Conservation (phyloP, 192 early-diverging fungal species). For the Lobosporangium transversale region DNA sequence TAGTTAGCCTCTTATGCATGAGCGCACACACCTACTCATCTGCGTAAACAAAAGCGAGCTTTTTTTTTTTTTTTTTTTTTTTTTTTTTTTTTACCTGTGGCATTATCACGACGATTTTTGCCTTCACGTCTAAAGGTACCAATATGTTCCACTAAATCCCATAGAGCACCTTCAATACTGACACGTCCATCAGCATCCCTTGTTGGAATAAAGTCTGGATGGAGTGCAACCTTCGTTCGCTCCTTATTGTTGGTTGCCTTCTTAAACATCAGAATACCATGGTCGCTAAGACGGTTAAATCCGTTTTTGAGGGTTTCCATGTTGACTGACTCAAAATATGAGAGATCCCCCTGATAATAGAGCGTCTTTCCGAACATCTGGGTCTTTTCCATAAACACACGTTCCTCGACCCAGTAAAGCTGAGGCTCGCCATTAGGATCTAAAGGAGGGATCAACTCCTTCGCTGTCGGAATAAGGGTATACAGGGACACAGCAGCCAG, state of each 20-base stretch:
- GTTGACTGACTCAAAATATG: slow-evolving; percentile 86
- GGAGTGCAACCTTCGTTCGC: slow-evolving; percentile 55
- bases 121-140: slow-evolving; percentile 84
- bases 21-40: no score
- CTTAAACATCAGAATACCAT: slow-evolving; percentile 71
- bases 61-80: no score
- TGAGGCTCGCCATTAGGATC: slow-evolving; percentile 46
- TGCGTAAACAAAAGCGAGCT: no score
- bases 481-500: slow-evolving; percentile 67
- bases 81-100: slow-evolving; percentile 70
- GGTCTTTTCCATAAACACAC: slow-evolving; percentile 71
- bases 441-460: not conserved
- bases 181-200: slow-evolving; percentile 58
- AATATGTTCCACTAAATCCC: slow-evolving; percentile 85
- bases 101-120: slow-evolving; percentile 86
- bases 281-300: slow-evolving; percentile 72
- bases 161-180: slow-evolving; percentile 69
- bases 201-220: slow-evolving; percentile 58
- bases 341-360: slow-evolving; percentile 81
- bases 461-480: slow-evolving; percentile 41
- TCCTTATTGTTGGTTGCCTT: slow-evolving; percentile 56
- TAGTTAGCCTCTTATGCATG: not conserved
- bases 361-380: slow-evolving; percentile 86
- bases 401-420: slow-evolving; percentile 75
- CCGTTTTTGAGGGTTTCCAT: slow-evolving; percentile 87